Conservation (phyloP, 23 red algal genomes). For the Gracilaria domingensis region DNA sequence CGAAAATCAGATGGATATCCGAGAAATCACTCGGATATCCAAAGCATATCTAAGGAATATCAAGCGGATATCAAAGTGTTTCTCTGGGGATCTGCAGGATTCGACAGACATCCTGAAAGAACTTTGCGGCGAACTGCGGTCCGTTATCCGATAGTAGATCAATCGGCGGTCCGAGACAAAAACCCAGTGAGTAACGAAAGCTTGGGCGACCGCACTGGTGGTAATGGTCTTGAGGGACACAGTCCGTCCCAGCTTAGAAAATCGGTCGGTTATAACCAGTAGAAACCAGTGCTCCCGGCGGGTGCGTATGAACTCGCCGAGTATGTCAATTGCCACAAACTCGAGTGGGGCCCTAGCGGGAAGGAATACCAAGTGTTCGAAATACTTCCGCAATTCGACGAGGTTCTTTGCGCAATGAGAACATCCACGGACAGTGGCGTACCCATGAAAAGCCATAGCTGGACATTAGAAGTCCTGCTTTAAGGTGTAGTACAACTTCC, state of each 20-base stretch:
- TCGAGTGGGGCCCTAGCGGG: not conserved
- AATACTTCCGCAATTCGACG: slow-evolving; percentile 16
- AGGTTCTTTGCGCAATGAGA: not conserved
- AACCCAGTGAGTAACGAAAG: slow-evolving; percentile 11
- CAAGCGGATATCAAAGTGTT: too few relatives aligned
- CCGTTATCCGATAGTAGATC: slow-evolving; percentile 23
- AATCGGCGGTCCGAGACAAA: not conserved
- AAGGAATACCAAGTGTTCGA: not conserved
- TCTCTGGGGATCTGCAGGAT: slow-evolving; percentile 26
- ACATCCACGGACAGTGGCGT: not conserved
- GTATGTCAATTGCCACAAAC: not conserved
- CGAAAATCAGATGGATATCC: too few relatives aligned
- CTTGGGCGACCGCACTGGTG: not conserved
- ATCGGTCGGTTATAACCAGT: not conserved
- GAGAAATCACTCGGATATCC: too few relatives aligned
- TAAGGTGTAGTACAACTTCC: not conserved
- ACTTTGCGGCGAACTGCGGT: slow-evolving; percentile 14
- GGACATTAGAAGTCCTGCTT: slow-evolving; percentile 37
- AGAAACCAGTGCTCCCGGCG: not conserved
- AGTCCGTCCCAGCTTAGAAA: not conserved
- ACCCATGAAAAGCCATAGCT: slow-evolving; percentile 6
- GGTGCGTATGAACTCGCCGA: not conserved
- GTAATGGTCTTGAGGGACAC: not conserved
- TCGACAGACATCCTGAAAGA: slow-evolving; percentile 39
- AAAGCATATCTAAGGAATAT: too few relatives aligned